These are phyloP conservation scores for Talaromyces sp. DNA, from an alignment of 2,329 filamentous ascomycete genomes.

Conservation along the genomic window DNA sequence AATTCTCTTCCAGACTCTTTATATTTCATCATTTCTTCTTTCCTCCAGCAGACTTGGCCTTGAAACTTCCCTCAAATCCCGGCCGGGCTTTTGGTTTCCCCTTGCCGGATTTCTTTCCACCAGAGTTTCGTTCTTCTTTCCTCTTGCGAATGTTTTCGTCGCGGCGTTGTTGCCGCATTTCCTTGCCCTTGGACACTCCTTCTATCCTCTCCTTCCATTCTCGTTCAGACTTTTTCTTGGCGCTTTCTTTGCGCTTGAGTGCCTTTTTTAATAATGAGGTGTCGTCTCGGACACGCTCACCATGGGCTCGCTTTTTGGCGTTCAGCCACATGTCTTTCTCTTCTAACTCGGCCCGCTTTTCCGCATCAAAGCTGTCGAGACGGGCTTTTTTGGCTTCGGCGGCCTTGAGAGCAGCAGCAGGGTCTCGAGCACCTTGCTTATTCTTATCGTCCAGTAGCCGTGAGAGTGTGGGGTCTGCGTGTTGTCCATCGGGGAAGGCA, in stretches of 20 bases:
- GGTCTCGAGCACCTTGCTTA: slow-evolving; percentile 77
- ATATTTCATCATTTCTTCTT: slow-evolving; percentile 18
- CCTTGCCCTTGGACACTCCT: slow-evolving; percentile 68
- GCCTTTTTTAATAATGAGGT: slow-evolving; percentile 86
- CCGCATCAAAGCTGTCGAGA: slow-evolving; percentile 66
- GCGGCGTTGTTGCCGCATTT: slow-evolving; percentile 74
- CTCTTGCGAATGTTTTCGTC: slow-evolving; percentile 72
- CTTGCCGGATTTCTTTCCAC: slow-evolving; percentile 46
- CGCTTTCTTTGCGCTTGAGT: slow-evolving; percentile 83
- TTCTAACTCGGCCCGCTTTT: slow-evolving; percentile 78
- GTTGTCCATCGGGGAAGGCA: slow-evolving; percentile 80
- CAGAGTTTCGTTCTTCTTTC: slow-evolving; percentile 56
- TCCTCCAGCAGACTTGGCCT: slow-evolving; percentile 44
- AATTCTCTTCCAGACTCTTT: not conserved
- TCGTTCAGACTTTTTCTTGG: slow-evolving; percentile 85
- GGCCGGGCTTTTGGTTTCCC: slow-evolving; percentile 52
- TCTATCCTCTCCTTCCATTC: slow-evolving; percentile 74
- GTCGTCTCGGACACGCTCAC: slow-evolving; percentile 84
- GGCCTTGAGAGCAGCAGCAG: slow-evolving; percentile 77
- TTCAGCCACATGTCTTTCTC: slow-evolving; percentile 95
- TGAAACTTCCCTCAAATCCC: slow-evolving; percentile 69
- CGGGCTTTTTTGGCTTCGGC: slow-evolving; percentile 82
- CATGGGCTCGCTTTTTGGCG: slow-evolving; percentile 80
- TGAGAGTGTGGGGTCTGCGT: slow-evolving; percentile 65
- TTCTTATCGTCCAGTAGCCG: slow-evolving; percentile 61